Base-by-base conservation (phyloP, 345 rosid genomes). In the Eucalyptus viminalis region DNA sequence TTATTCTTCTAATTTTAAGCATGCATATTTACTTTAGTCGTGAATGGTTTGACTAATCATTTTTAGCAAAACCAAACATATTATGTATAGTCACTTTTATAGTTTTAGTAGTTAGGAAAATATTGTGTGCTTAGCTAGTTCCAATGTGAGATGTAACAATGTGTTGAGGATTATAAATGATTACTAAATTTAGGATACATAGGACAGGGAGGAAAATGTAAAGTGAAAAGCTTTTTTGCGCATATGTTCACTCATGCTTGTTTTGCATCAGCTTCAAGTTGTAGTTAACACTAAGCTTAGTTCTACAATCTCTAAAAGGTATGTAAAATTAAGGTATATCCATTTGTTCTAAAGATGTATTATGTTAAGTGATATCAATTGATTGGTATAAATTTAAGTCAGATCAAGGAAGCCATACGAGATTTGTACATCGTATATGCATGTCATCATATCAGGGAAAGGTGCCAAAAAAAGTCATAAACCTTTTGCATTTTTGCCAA, bases 1-100 rank as follows among this genome's bases (percentile, higher is more conserved):
- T 50, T 50, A 15, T 15, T 50, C 15, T 50, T 50, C 53, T 50
- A 50, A 50, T 1, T 50, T 50, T 50, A 50, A 50, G 19, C 19
- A 0, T 15, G 19, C 8, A 15, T 50, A 6, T 50, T 50, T 15
- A 2, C 19, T 50, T 6, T 50, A 50, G 53, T 50, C 19, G 15
- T 50, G 19, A 50, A 50, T 50, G 53, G 17, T 49, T 14, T 6
- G 53, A 50, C 53, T 14, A 50, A 49, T 49, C 51, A 49, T 49
- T 49, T 49, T 49, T 49, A 49, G 51, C 50, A 49, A 49, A 49
- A 49, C 50, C 15, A 49, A 49, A 2, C 53, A 15, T 50, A 50
- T 6, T 50, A 0, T 50, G 4, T 4, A 49, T 3, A 14, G 0
- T 14, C 7, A 0, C 7, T 50, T 50, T 50, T 2, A 50, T 15